phyloP scores from a whole-genome alignment of 2,329 filamentous ascomycete genomes.

The Penicillium sp. region DNA sequence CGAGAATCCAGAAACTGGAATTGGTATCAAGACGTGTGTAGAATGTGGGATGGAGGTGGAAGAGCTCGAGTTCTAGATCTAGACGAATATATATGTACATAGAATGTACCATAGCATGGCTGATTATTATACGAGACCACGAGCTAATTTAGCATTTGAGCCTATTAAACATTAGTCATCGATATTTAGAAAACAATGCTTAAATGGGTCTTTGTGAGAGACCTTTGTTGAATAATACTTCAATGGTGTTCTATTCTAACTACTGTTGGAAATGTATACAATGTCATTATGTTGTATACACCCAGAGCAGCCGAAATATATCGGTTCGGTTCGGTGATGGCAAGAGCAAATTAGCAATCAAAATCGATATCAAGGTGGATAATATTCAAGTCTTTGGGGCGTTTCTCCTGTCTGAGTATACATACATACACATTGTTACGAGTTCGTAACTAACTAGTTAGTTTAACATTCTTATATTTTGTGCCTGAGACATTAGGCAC shows the following conservation, averaged over 20 bases:
- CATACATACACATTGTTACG: not conserved
- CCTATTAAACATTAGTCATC: not conserved
- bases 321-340: not conserved
- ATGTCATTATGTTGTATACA: not conserved
- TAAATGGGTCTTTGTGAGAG: not conserved
- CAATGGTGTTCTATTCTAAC: not conserved
- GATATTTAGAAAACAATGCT: not conserved
- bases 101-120: conserved; percentile 4
- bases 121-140: not conserved
- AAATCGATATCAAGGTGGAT: not conserved
- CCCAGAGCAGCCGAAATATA: not conserved
- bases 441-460: too few species aligned
- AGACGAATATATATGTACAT: too few species aligned
- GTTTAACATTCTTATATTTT: too few species aligned
- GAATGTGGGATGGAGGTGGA: conserved; percentile 69
- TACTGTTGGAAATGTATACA: not conserved
- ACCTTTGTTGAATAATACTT: not conserved
- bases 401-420: too few species aligned
- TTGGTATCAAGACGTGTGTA: conserved; percentile 68
- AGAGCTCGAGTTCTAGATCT: conserved; percentile 61
- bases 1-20: conserved; percentile 57
- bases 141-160: not conserved
- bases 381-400: too few species aligned
- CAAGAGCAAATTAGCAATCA: not conserved
- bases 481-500: too few species aligned